These are phyloP conservation scores for Cytauxzoon felis DNA, from an alignment of 169 alveolate genomes.

Conservation along the genomic window DNA sequence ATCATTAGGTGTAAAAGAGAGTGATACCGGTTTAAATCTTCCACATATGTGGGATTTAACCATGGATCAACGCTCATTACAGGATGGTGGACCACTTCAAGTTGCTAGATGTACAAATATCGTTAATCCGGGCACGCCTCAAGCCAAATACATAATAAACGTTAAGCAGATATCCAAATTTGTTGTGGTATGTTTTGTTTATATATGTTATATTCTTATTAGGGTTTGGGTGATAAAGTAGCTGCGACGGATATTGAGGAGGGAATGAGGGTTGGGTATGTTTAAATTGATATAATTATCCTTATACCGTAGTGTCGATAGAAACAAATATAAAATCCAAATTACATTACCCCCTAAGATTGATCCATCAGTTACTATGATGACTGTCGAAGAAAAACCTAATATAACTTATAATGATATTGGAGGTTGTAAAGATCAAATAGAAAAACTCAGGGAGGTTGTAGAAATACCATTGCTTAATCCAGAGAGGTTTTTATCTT, in stretches of 20 bases:
- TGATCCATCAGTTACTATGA: constrained; percentile 99
- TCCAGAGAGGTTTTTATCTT: constrained; percentile 95
- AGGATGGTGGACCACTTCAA: constrained; percentile 93
- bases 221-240: constrained; percentile 96
- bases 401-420: constrained; percentile 99
- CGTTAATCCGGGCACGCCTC: constrained; percentile 94
- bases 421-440: constrained; percentile 98
- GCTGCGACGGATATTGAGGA: constrained; percentile 99
- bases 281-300: no score
- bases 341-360: constrained; percentile 98
- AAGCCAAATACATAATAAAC: constrained; percentile 92
- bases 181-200: constrained; percentile 84
- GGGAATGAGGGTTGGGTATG: constrained; percentile 99
- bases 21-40: constrained; percentile 98
- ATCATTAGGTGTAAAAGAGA: constrained; percentile 88
- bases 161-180: constrained; percentile 97
- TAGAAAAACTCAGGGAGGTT: constrained; percentile 94
- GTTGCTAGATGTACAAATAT: constrained; percentile 98
- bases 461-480: constrained; percentile 97
- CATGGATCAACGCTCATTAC: constrained; percentile 93
- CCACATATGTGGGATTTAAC: constrained; percentile 98
- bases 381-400: constrained; percentile 99
- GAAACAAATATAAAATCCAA: constrained; percentile 92
- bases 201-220: not conserved
- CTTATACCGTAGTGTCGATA: constrained; percentile 75